Base-by-base conservation (phyloP, 225 moss, liverwort and hornwort species). In the Ulota crispa region DNA sequence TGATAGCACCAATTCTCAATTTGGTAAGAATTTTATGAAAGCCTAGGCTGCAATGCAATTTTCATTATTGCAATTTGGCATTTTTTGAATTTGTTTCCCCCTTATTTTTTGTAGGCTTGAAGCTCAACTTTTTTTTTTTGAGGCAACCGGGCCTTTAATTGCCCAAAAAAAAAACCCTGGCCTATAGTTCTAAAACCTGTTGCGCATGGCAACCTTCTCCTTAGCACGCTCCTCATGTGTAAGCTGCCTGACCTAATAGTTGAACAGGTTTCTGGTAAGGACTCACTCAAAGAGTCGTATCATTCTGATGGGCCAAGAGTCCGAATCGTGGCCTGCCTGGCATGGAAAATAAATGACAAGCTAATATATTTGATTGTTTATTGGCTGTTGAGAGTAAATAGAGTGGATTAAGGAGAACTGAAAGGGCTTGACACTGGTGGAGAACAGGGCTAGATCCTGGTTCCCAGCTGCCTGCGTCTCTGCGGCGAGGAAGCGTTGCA, bases 401-500 rank as follows among this genome's bases (percentile, higher is more conserved):
- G 0, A 78, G 0, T 47, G 9, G 4, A 81, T 59, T 47, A 6
- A 30, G 24, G 67, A 81, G 82, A 86, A 74, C 13, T 64, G 34
- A 70, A 82, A 53, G 24, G 61, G 9, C 45, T 55, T 24, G 31
- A 31, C 4, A 12, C 18, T 30, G 21, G 14, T 13, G 2, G 43
- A 56, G 0, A 63, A 55, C 41, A 23, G 16, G 5, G 3, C 32
- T 45, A 23, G 3, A 31, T 60, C 42, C 23, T 70, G 34, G 52
- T 6, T 18, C 26, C 7, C 0, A 2, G 1, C 5, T 47, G 6
- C 34, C 31, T 77, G 60, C 39, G 3, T 26, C 69, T 3, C 69
- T 64, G 31, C 0, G 0, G 8, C 8, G 30, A 78, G 4, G 61
- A 85, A 81, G 31, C 14, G 23, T 86, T 86, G 74, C 78, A 82